Conservation (phyloP, 495 filamentous ascomycete species). For the Talaromyces trachyspermus region DNA sequence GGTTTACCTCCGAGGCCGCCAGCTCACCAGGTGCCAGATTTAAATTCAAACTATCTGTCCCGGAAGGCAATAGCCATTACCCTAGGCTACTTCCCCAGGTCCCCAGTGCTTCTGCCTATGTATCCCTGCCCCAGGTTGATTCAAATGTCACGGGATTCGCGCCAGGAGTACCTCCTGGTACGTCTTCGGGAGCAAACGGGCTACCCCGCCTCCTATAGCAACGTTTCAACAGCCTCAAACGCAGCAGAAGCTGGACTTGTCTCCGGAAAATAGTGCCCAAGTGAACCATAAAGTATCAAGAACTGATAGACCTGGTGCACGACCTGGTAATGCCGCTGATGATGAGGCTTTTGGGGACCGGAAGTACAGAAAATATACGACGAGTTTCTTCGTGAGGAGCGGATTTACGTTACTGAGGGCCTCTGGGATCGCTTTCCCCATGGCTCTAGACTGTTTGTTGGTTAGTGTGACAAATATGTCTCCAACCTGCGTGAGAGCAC, state of each 20-base stretch:
- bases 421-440: constrained; percentile 90
- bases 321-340: constrained; percentile 26
- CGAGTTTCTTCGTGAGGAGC: constrained; percentile 71
- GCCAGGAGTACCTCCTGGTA: constrained; percentile 42
- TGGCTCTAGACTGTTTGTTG: constrained; percentile 83
- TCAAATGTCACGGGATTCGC: constrained; percentile 33
- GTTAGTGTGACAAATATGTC: constrained; percentile 58
- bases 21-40: constrained; percentile 47
- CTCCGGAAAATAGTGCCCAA: constrained; percentile 23
- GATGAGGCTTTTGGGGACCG: constrained; percentile 48
- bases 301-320: constrained; percentile 20
- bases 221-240: constrained; percentile 40
- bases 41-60: constrained; percentile 49
- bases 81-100: constrained; percentile 39
- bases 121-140: constrained; percentile 25
- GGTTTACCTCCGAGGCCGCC: constrained; percentile 43
- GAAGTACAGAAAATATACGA: constrained; percentile 72
- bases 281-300: constrained; percentile 23
- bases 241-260: constrained; percentile 16
- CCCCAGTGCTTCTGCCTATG: constrained; percentile 28
- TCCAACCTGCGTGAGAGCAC: too few species aligned
- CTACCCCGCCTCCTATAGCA: constrained; percentile 54
- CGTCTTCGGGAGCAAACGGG: constrained; percentile 43
- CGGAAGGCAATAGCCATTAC: constrained; percentile 50
- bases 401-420: constrained; percentile 75